phyloP scores from a whole-genome alignment of 2,329 filamentous ascomycete species.

The Shiraia bambusicola region DNA sequence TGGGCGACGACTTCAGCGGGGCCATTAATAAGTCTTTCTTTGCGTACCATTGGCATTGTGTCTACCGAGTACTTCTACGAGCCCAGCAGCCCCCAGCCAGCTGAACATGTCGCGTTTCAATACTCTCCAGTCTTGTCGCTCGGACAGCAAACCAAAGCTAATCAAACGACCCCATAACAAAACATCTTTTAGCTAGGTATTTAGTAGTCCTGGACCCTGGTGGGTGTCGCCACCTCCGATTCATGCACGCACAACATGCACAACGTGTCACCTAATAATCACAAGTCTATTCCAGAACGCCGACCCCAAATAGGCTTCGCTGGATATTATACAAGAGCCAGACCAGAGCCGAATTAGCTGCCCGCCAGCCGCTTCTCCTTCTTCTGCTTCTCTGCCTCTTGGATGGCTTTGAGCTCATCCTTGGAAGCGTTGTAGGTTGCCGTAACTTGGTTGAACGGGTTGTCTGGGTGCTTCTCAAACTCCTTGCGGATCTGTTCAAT shows the following conservation, averaged over 20 bases:
- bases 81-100: too few species aligned
- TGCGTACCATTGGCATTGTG: too few species aligned
- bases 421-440: slow-evolving; percentile 74
- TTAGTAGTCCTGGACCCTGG: too few species aligned
- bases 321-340: background rate
- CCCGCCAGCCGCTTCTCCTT: slow-evolving; percentile 68
- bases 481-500: slow-evolving; percentile 84
- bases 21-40: too few species aligned
- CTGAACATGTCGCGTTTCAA: too few species aligned
- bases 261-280: slow-evolving; percentile 2
- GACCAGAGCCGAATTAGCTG: background rate
- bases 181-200: too few species aligned
- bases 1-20: too few species aligned
- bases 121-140: too few species aligned
- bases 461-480: slow-evolving; percentile 92
- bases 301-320: slow-evolving; percentile 8
- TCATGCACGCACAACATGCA: background rate
- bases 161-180: too few species aligned
- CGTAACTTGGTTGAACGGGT: slow-evolving; percentile 87
- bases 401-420: slow-evolving; percentile 71
- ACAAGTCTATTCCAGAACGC: slow-evolving; percentile 19
- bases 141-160: too few species aligned
- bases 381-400: slow-evolving; percentile 67
- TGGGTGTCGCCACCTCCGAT: too few species aligned
- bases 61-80: too few species aligned